These are phyloP conservation scores for Craterostigma plantagineum DNA, from an alignment of 257 asterid species.

Conservation along the genomic window DNA sequence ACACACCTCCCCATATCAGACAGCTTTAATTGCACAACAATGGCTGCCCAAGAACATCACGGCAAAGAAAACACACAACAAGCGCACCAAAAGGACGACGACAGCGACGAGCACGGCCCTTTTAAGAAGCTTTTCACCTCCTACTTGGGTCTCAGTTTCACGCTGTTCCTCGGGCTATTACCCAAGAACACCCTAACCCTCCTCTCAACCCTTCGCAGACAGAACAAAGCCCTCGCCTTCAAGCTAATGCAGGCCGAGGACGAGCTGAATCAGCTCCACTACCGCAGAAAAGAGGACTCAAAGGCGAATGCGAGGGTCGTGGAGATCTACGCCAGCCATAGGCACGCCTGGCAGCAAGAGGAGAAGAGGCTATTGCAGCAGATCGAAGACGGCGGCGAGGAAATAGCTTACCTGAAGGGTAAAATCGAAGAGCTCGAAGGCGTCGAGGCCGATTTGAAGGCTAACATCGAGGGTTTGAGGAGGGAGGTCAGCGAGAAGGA, in stretches of 20 bases:
- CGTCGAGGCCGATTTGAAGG: slow-evolving; percentile 54
- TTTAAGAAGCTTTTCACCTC: slow-evolving; percentile 39
- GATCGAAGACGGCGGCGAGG: slow-evolving; percentile 70
- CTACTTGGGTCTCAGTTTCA: slow-evolving; percentile 63
- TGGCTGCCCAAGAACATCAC: not conserved
- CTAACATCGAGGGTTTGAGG: slow-evolving; percentile 46
- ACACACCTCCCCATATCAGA: no score
- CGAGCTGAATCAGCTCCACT: slow-evolving; percentile 49
- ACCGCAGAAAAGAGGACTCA: slow-evolving; percentile 82
- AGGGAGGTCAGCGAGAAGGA: slow-evolving; percentile 80
- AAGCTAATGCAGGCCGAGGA: slow-evolving; percentile 70
- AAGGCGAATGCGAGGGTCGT: slow-evolving; percentile 96
- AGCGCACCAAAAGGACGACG: not conserved
- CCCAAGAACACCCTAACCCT: slow-evolving; percentile 45
- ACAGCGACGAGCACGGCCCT: slow-evolving; percentile 7
- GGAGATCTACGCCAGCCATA: slow-evolving; percentile 87
- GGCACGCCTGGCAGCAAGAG: slow-evolving; percentile 95
- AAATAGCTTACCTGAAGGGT: slow-evolving; percentile 40
- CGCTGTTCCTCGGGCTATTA: slow-evolving; percentile 44
- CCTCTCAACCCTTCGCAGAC: slow-evolving; percentile 28
- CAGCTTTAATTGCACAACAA: not conserved
- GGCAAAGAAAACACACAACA: slow-evolving; percentile 4
- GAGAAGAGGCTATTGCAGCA: slow-evolving; percentile 70
- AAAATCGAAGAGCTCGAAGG: slow-evolving; percentile 63
- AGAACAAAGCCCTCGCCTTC: slow-evolving; percentile 38